These are phyloP conservation scores for Phoma sp. DNA, from an alignment of 2,329 filamentous ascomycete genomes.

Conservation along the genomic window DNA sequence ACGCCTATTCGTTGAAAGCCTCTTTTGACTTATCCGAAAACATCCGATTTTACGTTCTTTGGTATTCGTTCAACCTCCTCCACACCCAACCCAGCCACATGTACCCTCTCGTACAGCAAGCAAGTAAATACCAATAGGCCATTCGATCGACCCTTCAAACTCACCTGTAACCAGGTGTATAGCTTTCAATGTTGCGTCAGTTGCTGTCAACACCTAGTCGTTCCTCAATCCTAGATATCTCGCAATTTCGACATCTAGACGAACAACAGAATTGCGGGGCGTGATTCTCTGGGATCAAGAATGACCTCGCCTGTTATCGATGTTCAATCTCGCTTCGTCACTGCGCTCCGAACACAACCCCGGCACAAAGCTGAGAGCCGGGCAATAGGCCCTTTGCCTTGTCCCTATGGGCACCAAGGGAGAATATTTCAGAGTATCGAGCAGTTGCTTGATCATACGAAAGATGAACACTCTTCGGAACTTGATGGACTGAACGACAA, in stretches of 20 bases:
- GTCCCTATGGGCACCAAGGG: conserved; percentile 39
- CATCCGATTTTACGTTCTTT: no score
- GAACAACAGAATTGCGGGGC: conserved; percentile 4
- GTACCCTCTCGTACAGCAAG: no score
- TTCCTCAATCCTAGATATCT: neutral
- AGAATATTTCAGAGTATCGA: conserved; percentile 39
- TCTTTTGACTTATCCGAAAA: no score
- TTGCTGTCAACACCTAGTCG: neutral
- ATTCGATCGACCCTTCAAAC: no score
- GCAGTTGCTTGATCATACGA: conserved; percentile 37
- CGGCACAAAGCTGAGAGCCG: conserved; percentile 27
- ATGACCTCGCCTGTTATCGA: conserved; percentile 33
- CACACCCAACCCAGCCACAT: no score
- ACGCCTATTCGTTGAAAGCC: no score
- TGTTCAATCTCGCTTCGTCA: conserved; percentile 35
- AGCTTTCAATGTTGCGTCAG: conserved; percentile 8
- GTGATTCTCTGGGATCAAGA: neutral
- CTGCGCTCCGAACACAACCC: conserved; percentile 37
- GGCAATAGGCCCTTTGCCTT: conserved; percentile 28
- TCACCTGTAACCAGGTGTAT: no score
- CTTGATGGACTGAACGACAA: conserved; percentile 26
- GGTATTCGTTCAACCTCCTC: no score
- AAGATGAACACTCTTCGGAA: conserved; percentile 33
- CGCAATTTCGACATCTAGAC: conserved; percentile 10
- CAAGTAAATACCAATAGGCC: no score